Evolutionary conservation across 306 rosid species (phyloP).

Genomic region (Senna tora): DNA sequence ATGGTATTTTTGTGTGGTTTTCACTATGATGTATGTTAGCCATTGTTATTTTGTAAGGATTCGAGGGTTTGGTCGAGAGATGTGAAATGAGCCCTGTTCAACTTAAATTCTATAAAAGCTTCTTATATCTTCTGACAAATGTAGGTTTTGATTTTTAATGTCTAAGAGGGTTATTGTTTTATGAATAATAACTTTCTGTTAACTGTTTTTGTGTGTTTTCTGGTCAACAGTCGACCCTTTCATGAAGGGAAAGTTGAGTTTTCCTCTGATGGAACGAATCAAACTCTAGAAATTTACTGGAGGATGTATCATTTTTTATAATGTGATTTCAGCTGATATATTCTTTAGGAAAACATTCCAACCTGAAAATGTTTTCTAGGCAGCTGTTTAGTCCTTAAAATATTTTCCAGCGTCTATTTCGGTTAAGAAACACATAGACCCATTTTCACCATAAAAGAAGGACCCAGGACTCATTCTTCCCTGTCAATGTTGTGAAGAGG

Average conservation of each 20-base stretch:
- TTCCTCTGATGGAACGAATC: neutral
- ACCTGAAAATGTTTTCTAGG: slow-evolving; percentile 22
- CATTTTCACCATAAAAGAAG: neutral
- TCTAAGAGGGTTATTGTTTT: slow-evolving; percentile 23
- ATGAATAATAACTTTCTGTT: neutral
- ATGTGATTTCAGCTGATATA: slow-evolving; percentile 7
- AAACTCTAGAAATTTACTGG: slow-evolving; percentile 8
- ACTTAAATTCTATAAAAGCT: slow-evolving; percentile 23
- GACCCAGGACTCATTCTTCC: slow-evolving; percentile 17
- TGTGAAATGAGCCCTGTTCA: slow-evolving; percentile 19
- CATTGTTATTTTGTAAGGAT: slow-evolving; percentile 8
- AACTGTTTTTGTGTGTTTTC: neutral
- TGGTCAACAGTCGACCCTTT: slow-evolving; percentile 4
- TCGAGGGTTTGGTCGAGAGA: slow-evolving; percentile 19
- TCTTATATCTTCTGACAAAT: neutral
- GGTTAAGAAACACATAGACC: neutral
- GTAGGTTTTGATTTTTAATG: slow-evolving; percentile 19
- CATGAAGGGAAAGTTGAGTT: neutral
- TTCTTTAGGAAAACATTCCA: slow-evolving; percentile 17
- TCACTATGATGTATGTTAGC: slow-evolving; percentile 4
- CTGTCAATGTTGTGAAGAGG: neutral
- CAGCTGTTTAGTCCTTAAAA: slow-evolving; percentile 3
- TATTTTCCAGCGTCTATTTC: slow-evolving; percentile 10
- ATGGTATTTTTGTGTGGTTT: neutral
- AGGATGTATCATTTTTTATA: slow-evolving; percentile 2